These are phyloP conservation scores for Xylariaceae sp. DNA, from an alignment of 2,329 filamentous ascomycete genomes.

Conservation along the genomic window DNA sequence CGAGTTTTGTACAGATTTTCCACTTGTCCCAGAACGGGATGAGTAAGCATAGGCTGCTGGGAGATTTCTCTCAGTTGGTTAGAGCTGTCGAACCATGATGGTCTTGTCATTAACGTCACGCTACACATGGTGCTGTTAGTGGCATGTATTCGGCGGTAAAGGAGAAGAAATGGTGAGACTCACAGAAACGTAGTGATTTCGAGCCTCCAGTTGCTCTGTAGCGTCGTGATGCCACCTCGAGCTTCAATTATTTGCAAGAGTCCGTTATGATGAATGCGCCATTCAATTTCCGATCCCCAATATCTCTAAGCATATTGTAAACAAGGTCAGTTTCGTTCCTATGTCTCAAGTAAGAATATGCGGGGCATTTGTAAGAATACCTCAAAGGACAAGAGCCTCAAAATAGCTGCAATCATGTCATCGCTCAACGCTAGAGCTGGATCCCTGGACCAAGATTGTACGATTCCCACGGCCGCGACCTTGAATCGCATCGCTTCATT, in stretches of 20 bases:
- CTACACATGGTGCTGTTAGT: neutral
- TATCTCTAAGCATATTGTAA: constrained; percentile 32
- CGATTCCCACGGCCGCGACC: constrained; percentile 45
- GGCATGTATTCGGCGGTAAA: too few species aligned
- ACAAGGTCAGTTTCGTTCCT: neutral
- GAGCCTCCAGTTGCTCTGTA: constrained; percentile 42
- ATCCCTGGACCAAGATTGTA: constrained; percentile 44
- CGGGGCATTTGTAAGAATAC: constrained; percentile 26
- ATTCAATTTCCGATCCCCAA: constrained; percentile 43
- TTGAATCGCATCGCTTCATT: constrained; percentile 43
- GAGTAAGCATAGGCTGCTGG: constrained; percentile 12
- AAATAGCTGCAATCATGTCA: constrained; percentile 43
- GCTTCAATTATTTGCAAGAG: constrained; percentile 44
- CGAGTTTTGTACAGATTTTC: constrained; percentile 24
- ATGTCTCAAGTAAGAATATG: neutral
- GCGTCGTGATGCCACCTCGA: constrained; percentile 39
- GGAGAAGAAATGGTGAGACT: constrained; percentile 13
- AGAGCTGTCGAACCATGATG: constrained; percentile 26
- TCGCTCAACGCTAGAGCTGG: constrained; percentile 41
- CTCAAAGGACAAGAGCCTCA: constrained; percentile 44
- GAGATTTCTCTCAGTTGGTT: constrained; percentile 25
- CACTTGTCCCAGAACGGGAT: constrained; percentile 12
- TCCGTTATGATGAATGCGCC: constrained; percentile 44
- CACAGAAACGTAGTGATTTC: constrained; percentile 38
- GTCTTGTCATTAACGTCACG: constrained; percentile 19